Conservation (phyloP, 2,329 filamentous ascomycete genomes). For the Pyricularia sp. region DNA sequence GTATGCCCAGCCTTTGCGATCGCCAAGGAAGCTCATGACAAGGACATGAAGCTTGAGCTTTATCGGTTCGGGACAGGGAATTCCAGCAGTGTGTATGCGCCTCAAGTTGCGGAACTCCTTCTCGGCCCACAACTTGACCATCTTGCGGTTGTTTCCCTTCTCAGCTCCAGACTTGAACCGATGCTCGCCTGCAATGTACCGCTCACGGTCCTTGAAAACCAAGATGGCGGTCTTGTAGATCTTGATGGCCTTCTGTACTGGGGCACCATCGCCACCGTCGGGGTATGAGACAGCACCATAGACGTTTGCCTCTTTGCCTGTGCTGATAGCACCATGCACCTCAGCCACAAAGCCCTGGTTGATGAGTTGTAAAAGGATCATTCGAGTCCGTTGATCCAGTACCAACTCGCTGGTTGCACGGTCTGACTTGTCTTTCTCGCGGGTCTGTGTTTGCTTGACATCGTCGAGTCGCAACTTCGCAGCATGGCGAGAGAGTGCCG, state of each 20-base stretch:
- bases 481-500: constrained; percentile 72
- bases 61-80: constrained; percentile 82
- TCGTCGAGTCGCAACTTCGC: constrained; percentile 70
- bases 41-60: constrained; percentile 87
- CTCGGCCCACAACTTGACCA: constrained; percentile 98
- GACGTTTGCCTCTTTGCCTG: constrained; percentile 96
- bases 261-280: constrained; percentile 36
- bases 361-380: constrained; percentile 93
- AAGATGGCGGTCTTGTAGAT: constrained; percentile 98
- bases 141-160: constrained; percentile 87
- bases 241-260: constrained; percentile 78
- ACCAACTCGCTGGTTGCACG: constrained; percentile 92
- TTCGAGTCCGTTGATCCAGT: constrained; percentile 81
- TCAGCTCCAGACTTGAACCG: constrained; percentile 83
- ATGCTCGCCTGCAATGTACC: constrained; percentile 90
- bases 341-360: constrained; percentile 81
- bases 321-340: constrained; percentile 89
- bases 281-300: constrained; percentile 69
- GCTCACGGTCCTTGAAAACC: constrained; percentile 94
- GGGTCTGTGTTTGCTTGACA: constrained; percentile 38
- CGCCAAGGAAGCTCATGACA: constrained; percentile 87
- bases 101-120: constrained; percentile 95
- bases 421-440: constrained; percentile 77
- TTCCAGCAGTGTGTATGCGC: constrained; percentile 68
- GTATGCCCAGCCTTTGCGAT: constrained; percentile 74